Evolutionary conservation across 2,329 filamentous ascomycete genomes (phyloP).

Genomic region (Fonsecaea pugnacius): DNA sequence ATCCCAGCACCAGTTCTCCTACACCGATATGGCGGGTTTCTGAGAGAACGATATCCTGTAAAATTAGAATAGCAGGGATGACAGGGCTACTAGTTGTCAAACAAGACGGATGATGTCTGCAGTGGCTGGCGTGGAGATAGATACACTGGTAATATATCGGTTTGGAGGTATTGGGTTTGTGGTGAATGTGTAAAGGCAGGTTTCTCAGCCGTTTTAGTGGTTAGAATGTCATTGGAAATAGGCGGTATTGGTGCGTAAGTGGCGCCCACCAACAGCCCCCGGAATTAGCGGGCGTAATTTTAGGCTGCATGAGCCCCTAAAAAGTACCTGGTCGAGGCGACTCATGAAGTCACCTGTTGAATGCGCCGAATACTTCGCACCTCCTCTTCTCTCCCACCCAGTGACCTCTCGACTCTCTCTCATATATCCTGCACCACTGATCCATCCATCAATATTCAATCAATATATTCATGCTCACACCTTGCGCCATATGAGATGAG

Average conservation of each 20-base stretch:
- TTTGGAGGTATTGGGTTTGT: neutral
- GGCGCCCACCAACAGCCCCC: no score
- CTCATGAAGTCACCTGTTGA: no score
- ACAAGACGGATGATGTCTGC: neutral
- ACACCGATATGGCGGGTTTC: slow-evolving; percentile 4
- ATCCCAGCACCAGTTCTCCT: slow-evolving; percentile 12
- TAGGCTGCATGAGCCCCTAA: no score
- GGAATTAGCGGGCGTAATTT: no score
- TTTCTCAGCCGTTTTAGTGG: no score
- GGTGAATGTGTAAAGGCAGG: no score
- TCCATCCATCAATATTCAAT: neutral
- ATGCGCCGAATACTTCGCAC: no score
- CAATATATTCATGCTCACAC: neutral
- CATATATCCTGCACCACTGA: neutral
- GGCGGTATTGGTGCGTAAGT: neutral
- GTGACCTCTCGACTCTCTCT: no score
- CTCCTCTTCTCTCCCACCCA: no score
- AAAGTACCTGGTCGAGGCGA: no score
- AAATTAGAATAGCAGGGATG: neutral
- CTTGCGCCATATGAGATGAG: neutral
- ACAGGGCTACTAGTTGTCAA: neutral
- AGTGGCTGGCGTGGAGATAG: neutral
- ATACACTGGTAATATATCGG: neutral
- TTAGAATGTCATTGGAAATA: neutral
- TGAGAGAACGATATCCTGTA: slow-evolving; percentile 12